Percentiles rank a stretch among this genome's conserved stretches.
Conservation (phyloP, 23 red algal genomes). For the Gracilaria gracilis region DNA sequence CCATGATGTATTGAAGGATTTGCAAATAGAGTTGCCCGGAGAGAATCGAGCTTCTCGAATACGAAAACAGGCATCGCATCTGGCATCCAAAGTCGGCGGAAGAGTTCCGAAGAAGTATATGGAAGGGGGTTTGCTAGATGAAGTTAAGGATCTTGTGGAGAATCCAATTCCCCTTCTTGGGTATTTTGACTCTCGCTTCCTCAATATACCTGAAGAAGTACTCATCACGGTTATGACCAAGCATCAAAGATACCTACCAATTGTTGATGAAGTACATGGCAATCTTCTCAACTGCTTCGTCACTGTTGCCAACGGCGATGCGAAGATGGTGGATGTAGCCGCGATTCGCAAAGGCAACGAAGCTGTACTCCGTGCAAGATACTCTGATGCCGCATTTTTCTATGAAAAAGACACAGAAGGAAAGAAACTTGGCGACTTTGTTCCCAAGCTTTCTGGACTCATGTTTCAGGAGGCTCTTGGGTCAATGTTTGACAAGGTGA, state of each 20-base stretch:
- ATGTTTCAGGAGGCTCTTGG: conserved; percentile 93
- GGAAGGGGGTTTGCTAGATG: conserved; percentile 72
- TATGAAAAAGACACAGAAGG: conserved; percentile 87
- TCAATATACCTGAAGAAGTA: conserved; percentile 85
- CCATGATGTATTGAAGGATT: conserved; percentile 34
- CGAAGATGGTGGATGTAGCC: conserved; percentile 33
- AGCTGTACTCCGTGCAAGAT: conserved; percentile 90
- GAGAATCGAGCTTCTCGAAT: conserved; percentile 61
- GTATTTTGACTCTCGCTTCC: conserved; percentile 81
- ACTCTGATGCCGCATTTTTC: conserved; percentile 96
- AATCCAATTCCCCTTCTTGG: conserved; percentile 79
- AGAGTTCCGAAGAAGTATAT: conserved; percentile 66
- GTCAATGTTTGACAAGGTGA: conserved; percentile 93
- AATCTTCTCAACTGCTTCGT: conserved; percentile 82
- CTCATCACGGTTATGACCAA: conserved; percentile 96
- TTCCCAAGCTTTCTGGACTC: conserved; percentile 78
- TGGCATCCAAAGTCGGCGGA: conserved; percentile 60
- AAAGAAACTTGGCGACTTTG: conserved; percentile 74
- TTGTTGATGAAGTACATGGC: conserved; percentile 34
- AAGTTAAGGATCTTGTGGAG: conserved; percentile 91
- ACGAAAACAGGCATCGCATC: conserved; percentile 37
- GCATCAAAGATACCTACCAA: conserved; percentile 98
- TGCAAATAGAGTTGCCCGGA: conserved; percentile 64
- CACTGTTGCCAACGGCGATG: conserved; percentile 81
- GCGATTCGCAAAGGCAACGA: conserved; percentile 92